These are phyloP conservation scores for Emydomyces testavorans DNA, from an alignment of 2,329 filamentous ascomycete genomes.

Conservation along the genomic window DNA sequence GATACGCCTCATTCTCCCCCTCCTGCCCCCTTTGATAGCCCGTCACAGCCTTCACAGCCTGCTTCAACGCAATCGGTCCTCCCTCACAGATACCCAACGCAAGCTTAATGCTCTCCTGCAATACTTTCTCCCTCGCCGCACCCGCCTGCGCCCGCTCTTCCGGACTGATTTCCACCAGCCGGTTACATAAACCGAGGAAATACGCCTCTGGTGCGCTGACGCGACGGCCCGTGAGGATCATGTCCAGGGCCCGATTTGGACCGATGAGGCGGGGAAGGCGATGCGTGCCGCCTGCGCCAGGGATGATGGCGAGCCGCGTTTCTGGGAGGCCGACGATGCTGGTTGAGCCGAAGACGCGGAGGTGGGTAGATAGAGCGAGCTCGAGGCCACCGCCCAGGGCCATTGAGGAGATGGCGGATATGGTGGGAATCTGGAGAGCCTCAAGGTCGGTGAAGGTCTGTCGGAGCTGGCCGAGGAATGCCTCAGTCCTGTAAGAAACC, in stretches of 20 bases:
- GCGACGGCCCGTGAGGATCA: slow-evolving; percentile 81
- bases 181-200: slow-evolving; percentile 78
- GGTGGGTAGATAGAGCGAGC: slow-evolving; percentile 75
- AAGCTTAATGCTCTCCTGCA: slow-evolving; percentile 65
- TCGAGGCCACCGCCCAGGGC: slow-evolving; percentile 91
- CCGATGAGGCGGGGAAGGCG: slow-evolving; percentile 76
- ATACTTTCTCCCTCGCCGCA: slow-evolving; percentile 53
- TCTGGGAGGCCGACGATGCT: slow-evolving; percentile 76
- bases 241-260: slow-evolving; percentile 66
- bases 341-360: slow-evolving; percentile 74
- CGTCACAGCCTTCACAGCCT: slow-evolving; percentile 66
- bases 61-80: slow-evolving; percentile 69
- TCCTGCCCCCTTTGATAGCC: slow-evolving; percentile 54
- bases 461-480: slow-evolving; percentile 68
- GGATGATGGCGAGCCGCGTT: slow-evolving; percentile 85
- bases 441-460: slow-evolving; percentile 62
- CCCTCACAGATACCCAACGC: slow-evolving; percentile 82
- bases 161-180: slow-evolving; percentile 68
- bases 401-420: slow-evolving; percentile 71
- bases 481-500: slow-evolving; percentile 49
- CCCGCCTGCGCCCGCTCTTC: slow-evolving; percentile 42
- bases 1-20: slow-evolving; percentile 79
- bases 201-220: slow-evolving; percentile 78
- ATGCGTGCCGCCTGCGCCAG: slow-evolving; percentile 85
- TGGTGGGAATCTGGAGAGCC: slow-evolving; percentile 72